Conservation (phyloP, 257 asterid genomes). For the Solanum boliviense region DNA sequence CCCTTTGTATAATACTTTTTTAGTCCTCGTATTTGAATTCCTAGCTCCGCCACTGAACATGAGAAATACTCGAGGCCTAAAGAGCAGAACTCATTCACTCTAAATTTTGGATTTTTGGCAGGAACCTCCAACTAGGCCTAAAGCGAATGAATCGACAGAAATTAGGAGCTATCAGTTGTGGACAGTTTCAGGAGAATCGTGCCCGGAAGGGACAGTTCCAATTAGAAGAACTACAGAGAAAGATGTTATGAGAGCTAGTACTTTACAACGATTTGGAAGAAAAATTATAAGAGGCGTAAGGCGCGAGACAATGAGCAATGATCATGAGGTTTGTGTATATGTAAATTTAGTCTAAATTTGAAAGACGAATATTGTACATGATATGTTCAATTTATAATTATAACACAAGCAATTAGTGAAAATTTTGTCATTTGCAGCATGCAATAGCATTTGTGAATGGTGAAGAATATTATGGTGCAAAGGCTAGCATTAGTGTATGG, state of each 20-base stretch:
- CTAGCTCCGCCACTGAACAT: background rate
- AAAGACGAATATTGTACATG: background rate
- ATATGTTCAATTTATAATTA: background rate
- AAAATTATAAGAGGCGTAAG: conserved; percentile 49
- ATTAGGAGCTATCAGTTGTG: conserved; percentile 33
- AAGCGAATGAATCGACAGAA: conserved; percentile 18
- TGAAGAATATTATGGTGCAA: conserved; percentile 1
- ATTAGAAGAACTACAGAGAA: conserved; percentile 64
- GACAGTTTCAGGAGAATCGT: conserved; percentile 55
- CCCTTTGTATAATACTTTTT: background rate
- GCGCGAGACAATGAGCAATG: conserved; percentile 67
- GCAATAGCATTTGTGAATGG: conserved; percentile 2
- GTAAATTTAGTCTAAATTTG: background rate
- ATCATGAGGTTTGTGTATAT: conserved; percentile 60
- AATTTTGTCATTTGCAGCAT: background rate
- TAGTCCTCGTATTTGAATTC: background rate
- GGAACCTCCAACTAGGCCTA: conserved; percentile 81
- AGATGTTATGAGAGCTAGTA: conserved; percentile 59
- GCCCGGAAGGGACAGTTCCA: conserved; percentile 74
- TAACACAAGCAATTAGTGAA: background rate
- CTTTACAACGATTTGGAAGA: conserved; percentile 59
- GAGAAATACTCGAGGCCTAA: background rate
- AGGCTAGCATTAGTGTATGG: conserved; percentile 1
- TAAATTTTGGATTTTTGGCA: conserved; percentile 3
- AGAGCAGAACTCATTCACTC: background rate